Evolutionary conservation across 495 filamentous ascomycete species (phyloP), one percentile per base, ranked within the genome.

Genomic region (Articulospora tetracladia): DNA sequence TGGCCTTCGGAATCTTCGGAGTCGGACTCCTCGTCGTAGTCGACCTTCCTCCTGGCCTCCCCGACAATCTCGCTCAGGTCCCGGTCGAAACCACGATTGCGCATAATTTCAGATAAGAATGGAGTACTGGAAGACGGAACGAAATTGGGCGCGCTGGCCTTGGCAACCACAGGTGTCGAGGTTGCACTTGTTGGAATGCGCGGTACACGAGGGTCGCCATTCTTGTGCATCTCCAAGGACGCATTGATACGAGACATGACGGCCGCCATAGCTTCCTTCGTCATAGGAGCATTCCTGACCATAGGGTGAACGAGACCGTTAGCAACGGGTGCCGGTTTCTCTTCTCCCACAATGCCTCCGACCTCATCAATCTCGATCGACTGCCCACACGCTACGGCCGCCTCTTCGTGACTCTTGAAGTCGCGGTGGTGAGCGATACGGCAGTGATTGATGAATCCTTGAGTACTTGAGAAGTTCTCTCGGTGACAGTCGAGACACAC

Each of bases 381-480:
- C 62, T 90, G 84, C 28, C 94, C 94, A 55, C 90, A 93, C 23
- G 88, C 90, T 32, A 91, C 78, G n/a, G 94, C 94, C 44, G 94
- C 94, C 55, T 90, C 91, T 68, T 97, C 93, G 66, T 98, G 94
- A 66, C 91, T 97, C 67, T 91, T 88, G 75, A 90, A 97, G 54
- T 92, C 91, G 52, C 91, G 82, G 60, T 85, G 86, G 73, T 98
- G 94, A 10, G 93, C 91, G 58, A 98, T 97, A 44, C 94, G 92
- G 67, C 92, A 97, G 67, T 98, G 94, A 65, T 98, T 98, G 76
- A 98, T 93, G 68, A 98, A 98, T 1, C 94, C 94, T 71, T 98
- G 94, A 1, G 91, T 91, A 72, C 92, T 97, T 47, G 88, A 92
- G 71, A 97, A 98, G 69, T 97, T 89, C 73, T 87, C 88, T 57